Evolutionary conservation across 306 rosid species (phyloP), one percentile per base, ranked within the genome.

Genomic region (Prunus mira): DNA sequence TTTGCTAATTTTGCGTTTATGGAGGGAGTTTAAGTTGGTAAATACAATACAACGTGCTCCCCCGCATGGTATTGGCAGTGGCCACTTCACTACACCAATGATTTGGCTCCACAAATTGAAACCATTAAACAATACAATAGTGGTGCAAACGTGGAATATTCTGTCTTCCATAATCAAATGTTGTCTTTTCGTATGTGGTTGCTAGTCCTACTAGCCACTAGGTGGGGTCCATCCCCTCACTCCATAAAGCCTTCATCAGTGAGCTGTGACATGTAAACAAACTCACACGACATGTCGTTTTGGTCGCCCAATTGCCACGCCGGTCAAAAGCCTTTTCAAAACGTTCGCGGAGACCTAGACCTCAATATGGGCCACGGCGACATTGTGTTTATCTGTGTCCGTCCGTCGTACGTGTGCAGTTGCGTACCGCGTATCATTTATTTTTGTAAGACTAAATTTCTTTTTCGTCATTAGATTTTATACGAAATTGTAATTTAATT

Each of bases 121-220:
- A 69, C 4, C 58, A 49, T 13, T 49, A 17, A 4, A 27, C 5
- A 25, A 55, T 15, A 5, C 8, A 71, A 54, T 71, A 22, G 65
- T 15, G 66, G 67, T 14, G 67, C 3, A 41, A 57, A 72, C 67
- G 56, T 73, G 67, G 67, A 73, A 24, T 73, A 57, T 57, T 57
- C 76, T 57, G 56, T 72, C 56, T 41, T 43, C 67, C 54, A 57
- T 57, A 3, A 58, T 57, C 1, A 41, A 15, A 22, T 17, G 12
- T 43, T 57, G 56, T 72, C 67, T 41, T 58, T 60, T 55, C 50
- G 14, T 6, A 6, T 71, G 27, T 9, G 67, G 27, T 73, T 9
- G 52, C 65, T 71, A 45, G 32, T 54, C 65, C 75, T 5, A 55
- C 61, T n/a, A 3, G 17, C 17, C 32, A 60, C 65, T 22, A 22